phyloP scores from a whole-genome alignment of 768 basidiomycete species.

The Russula sp. region DNA sequence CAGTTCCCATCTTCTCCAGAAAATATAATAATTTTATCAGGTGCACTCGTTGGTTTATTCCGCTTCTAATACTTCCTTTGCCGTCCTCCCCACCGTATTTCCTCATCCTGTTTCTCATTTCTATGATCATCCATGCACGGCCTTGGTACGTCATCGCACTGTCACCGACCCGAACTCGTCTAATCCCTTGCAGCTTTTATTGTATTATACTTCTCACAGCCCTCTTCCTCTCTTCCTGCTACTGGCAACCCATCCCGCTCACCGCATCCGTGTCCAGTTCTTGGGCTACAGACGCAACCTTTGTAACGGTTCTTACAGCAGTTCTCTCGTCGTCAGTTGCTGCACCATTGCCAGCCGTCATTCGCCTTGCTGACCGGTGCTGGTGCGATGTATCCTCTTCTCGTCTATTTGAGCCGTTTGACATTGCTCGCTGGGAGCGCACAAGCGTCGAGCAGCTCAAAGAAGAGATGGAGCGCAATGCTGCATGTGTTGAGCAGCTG shows the following conservation, averaged over 20 bases:
- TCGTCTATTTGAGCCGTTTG: conserved; percentile 69
- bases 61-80: conserved; percentile 65
- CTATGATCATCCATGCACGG: conserved; percentile 71
- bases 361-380: conserved; percentile 69
- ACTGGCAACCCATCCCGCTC: conserved; percentile 77
- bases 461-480: conserved; percentile 31
- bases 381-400: conserved; percentile 74
- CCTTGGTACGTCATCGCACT: conserved; percentile 55
- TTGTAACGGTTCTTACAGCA: conserved; percentile 54
- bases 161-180: background rate
- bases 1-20: background rate
- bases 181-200: conserved; percentile 53
- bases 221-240: conserved; percentile 82
- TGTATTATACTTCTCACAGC: conserved; percentile 77
- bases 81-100: conserved; percentile 79
- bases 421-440: conserved; percentile 67
- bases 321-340: conserved; percentile 32
- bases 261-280: conserved; percentile 54
- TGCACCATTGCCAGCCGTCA: conserved; percentile 42
- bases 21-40: conserved; percentile 29
- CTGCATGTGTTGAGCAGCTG: conserved; percentile 28
- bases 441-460: conserved; percentile 47
- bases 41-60: conserved; percentile 85
- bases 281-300: conserved; percentile 70
- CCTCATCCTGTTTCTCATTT: conserved; percentile 66